Base-by-base conservation (phyloP, 2,329 filamentous ascomycete species). In the Fusarium sp. region DNA sequence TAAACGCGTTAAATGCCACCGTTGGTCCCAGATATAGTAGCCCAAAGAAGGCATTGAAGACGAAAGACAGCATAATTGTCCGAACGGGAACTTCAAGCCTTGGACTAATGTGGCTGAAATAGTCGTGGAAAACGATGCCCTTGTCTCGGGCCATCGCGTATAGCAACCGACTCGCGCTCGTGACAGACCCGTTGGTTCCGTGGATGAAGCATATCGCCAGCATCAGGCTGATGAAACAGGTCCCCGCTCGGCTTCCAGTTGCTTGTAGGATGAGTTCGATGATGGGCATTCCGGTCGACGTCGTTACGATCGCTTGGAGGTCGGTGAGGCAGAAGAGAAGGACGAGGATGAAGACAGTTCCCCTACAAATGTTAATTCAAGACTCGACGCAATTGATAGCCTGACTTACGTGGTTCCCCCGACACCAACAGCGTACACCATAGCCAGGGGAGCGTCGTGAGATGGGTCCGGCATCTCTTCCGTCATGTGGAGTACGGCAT, bases 391-490 rank as follows among this genome's bases (percentile, higher is more conserved):
- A 33, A 10, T 16, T 22, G 7, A 10, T 1, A 0, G 1, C 2
- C 22, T 5, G 6, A 79, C 83, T 75, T 75, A 83, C 82, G 84
- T 85, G 6, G 83, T 80, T 0, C 84, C 84, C 2, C 84, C 84
- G 2, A 86, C 82, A 0, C 77, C 74, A 16, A 87, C 80, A 6
- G 84, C 82, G 49, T 85, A 83, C 0, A 87, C 71, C 69, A 87
- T 85, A 2, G 84, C 84, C 1, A 81, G 75, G 1, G 84, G 85
- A 0, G 81, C 82, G 49, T 86, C 84, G 7, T 79, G 70, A 1
- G 80, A 68, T 1, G 84, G 84, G 4, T 75, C 76, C 1, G 84
- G 85, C 82, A 87, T 86, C 69, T 86, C 85, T 69, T 87, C 84
- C 8, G 83, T 83, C 79, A 86, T 81, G 61, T 87, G 85, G 6